Base-by-base conservation (phyloP, 306 rosid genomes). In the Glycine latifolia region DNA sequence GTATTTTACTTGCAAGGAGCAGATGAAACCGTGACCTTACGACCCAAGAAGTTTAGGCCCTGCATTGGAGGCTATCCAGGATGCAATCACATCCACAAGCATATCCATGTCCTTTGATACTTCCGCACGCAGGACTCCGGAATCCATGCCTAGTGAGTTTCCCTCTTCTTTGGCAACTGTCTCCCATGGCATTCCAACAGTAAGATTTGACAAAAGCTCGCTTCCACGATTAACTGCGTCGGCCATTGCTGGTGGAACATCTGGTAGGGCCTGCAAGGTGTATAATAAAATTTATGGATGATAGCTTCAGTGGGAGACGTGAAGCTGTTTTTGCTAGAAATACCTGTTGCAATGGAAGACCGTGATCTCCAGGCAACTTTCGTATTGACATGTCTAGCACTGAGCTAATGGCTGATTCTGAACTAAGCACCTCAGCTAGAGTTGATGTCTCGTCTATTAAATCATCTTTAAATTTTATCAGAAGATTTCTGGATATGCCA, bases 271-370 rank as follows among this genome's bases (percentile, higher is more conserved):
- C 97, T 95, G 86, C 83, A 90, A 73, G 80, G 79, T 5, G 56
- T 47, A 85, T 61, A 43, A 35, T 46, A 81, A n/a, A 43, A 37
- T 52, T 75, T 50, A 65, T 14, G 17, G 56, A 26, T 26, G 50
- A 35, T 58, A 1, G 37, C 31, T 41, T 5, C 49, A 14, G 31
- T 47, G 4, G 37, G 8, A 73, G 31, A 35, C 33, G 26, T 52
- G 52, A 68, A 77, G 47, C 73, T 17, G 68, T n/a, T 39, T 70
- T 33, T 41, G 33, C 63, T 49, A 66, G 43, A 77, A 47, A 44
- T 84, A 95, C 99, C 99, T 95, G 98, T 77, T 90, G 98, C 90
- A 95, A 85, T 60, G 99, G 99, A 84, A 93, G 95, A 63, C 91
- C 94, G 0, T 95, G 99, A 89, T 93, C 97, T 83, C 99, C 99